A percentile compares a stretch with the other conserved stretches of the same genome.
Conservation (phyloP, 148 eudicot genomes). For the Vaccinium corymbosum region DNA sequence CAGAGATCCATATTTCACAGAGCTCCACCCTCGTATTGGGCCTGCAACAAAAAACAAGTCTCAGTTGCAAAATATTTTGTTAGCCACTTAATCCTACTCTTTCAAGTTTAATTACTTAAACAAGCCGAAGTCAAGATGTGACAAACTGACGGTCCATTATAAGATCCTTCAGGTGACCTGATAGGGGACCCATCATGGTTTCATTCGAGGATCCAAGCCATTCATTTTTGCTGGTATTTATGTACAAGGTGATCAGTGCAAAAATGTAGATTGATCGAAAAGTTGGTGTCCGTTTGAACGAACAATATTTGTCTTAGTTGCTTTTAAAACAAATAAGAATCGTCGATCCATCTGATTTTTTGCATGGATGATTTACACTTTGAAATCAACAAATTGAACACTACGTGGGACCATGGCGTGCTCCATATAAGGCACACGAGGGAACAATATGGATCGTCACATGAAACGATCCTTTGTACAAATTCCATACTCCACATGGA, state of each 20-base stretch:
- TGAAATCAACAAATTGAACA: not conserved
- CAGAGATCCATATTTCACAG: not conserved
- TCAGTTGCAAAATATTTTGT: not conserved
- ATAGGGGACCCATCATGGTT: not conserved
- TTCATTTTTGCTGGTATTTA: not conserved
- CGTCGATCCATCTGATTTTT: not conserved
- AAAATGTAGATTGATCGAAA: not conserved
- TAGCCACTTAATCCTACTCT: not conserved
- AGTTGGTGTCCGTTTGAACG: not conserved
- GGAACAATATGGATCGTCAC: not conserved
- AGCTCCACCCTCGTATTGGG: not conserved
- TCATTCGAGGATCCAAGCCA: not conserved
- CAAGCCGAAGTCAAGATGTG: not conserved
- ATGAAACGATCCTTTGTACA: not conserved
- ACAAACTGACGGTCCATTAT: not conserved
- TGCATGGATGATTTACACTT: not conserved
- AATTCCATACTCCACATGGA: not conserved
- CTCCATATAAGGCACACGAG: not conserved
- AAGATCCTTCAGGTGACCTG: not conserved
- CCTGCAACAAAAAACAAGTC: conserved; percentile 8
- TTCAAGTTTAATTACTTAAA: not conserved
- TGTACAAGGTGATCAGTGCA: not conserved
- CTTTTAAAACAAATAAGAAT: not conserved
- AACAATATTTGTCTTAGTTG: not conserved
- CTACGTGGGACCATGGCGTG: not conserved